Evolutionary conservation across 2,329 filamentous ascomycete genomes (phyloP).

Genomic region (Graphilbum sp.): DNA sequence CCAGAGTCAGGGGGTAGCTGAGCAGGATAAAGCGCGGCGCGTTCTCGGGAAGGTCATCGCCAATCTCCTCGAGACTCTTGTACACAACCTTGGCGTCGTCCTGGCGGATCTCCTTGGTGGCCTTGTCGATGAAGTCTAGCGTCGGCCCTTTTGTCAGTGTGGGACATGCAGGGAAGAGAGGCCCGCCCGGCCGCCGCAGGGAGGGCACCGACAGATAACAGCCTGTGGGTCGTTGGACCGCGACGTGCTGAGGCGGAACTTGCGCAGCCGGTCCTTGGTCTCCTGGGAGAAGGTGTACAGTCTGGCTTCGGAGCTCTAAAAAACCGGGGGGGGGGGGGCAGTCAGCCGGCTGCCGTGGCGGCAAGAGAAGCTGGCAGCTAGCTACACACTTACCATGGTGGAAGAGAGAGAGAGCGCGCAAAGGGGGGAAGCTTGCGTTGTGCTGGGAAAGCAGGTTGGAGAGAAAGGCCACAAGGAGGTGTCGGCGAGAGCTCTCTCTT

Average conservation of each 20-base stretch:
- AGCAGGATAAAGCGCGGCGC: slow-evolving; percentile 78
- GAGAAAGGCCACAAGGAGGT: too few species aligned
- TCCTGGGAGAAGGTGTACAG: slow-evolving; percentile 87
- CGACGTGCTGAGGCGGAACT: slow-evolving; percentile 86
- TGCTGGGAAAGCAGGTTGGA: too few species aligned
- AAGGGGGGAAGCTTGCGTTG: too few species aligned
- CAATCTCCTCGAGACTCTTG: slow-evolving; percentile 62
- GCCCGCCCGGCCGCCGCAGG: not conserved
- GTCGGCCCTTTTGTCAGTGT: not conserved
- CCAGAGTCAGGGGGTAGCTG: slow-evolving; percentile 78
- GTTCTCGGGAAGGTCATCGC: slow-evolving; percentile 83
- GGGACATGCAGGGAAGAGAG: not conserved
- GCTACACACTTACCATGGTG: not conserved
- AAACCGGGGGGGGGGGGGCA: too few species aligned
- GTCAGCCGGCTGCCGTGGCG: too few species aligned
- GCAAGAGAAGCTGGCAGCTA: not conserved
- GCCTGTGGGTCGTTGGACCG: slow-evolving; percentile 75
- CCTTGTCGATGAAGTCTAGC: slow-evolving; percentile 64
- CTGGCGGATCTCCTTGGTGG: slow-evolving; percentile 75
- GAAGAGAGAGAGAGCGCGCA: too few species aligned
- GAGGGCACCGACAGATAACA: slow-evolving; percentile 61
- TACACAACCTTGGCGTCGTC: slow-evolving; percentile 65
- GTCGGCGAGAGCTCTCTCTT: too few species aligned
- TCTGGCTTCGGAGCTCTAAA: slow-evolving; percentile 62
- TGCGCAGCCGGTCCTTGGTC: slow-evolving; percentile 78